Evolutionary conservation across 371 early-diverging fungal species (phyloP), one percentile per base, ranked within the genome.

Genomic region (Gilbertella persicaria): DNA sequence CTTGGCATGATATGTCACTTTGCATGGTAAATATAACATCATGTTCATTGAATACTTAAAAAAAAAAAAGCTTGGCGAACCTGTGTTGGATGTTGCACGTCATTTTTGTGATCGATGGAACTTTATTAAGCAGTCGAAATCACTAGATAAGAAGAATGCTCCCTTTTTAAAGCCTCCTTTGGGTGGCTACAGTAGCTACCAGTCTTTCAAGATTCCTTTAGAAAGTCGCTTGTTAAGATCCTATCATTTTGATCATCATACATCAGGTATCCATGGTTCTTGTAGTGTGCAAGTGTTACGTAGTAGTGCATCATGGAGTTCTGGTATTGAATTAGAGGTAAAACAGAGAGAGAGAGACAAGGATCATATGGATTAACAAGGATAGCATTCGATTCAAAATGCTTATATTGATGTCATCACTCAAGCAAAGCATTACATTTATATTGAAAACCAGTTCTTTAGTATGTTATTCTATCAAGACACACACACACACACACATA

Each of bases 381-480:
- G 20, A 9, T 44, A 96, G 79, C 70, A 80, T 58, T 90, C 91
- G 17, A 96, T 97, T 53, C 86, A 88, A 57, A 84, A 82, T 23
- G 96, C 95, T 1, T 96, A 97, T 58, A 59, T 87, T 33, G 76
- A 79, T 29, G 59, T 79, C 51, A 97, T 97, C 49, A 66, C 59
- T 29, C 74, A 76, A 16, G 81, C 97, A 4, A 68, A 90, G 66
- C 89, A 93, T 60, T 95, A 86, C 66, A 77, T 97, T 23, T 97
- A 97, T 69, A 96, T 97, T 58, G 96, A 97, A 67, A 96, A 97
- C 64, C 97, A 97, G 69, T 96, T 96, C 74, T 97, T 97, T 66
- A 88, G 90, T 83, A 82, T 73, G 79, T 69, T 16, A 48, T 35
- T 17, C 33, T 54, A n/a, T n/a, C n/a, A n/a, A n/a, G n/a, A n/a